Evolutionary conservation across 2,329 filamentous ascomycete genomes (phyloP), one percentile per base, ranked within the genome.

Genomic region (Coniochaeta prunicola): DNA sequence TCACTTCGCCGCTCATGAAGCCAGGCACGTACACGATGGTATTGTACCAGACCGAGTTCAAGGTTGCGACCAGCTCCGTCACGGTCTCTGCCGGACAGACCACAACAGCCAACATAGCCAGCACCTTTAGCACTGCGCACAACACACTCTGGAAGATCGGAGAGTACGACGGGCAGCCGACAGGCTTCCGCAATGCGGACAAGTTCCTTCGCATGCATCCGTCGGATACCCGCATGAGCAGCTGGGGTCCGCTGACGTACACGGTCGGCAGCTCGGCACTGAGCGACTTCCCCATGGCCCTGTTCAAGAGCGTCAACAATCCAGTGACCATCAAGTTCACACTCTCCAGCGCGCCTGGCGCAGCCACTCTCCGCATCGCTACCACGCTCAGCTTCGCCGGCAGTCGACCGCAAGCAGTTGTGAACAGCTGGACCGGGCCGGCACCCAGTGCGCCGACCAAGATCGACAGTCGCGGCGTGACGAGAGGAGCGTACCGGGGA

Each of bases 151-250:
- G 81, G 75, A 80, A 82, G 64, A 86, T 89, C 55, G 86, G 86
- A 28, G 78, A 84, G 24, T 87, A 82, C 74, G 86, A 89, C 64
- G 85, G 86, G 53, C 77, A 83, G 70, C 83, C 83, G 21, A 81
- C 54, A 7, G 85, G 84, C 17, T 87, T 89, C 76, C 79, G 80
- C 63, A 89, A 90, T 67, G 85, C 85, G 15, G 85, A 80, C 58
- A 87, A 87, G 65, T 82, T 87, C 67, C 77, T 84, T 15, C 79
- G 84, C 57, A 89, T 89, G 86, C 86, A 89, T 67, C 86, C 86
- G 3, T 83, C 82, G 4, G 86, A 88, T 70, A 73, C 71, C 40
- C 81, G 86, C 65, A 89, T 89, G 85, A 71, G 75, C 28, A 75
- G 73, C 59, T 89, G 86, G 86, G 78, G 75, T 0, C 77, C 83